Evolutionary conservation across 129 eudicot genomes (phyloP), one percentile per base, ranked within the genome.

Genomic region (Lactuca saligna): DNA sequence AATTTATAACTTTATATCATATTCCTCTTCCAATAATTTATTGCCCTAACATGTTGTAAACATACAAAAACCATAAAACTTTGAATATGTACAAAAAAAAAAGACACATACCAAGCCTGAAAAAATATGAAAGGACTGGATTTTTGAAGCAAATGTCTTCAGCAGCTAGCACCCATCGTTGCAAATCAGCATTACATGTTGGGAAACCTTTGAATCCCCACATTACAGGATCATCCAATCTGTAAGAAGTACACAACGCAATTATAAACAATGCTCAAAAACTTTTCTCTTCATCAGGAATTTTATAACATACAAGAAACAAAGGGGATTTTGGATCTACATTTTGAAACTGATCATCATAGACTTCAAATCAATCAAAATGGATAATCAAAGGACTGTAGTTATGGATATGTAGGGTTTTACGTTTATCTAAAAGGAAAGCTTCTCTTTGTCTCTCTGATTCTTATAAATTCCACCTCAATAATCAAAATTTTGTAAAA

Each of bases 161-260:
- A 57, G 99, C 97, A 69, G 99, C 82, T 15, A 93, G 85, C 53
- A 83, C 99, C 99, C 97, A 93, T 69, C 99, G 82, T 50, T 79
- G 92, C 68, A 93, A 70, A 3, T 74, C 80, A 14, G 92, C 86
- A 78, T 93, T 84, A 53, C 82, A 65, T 9, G 81, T 77, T 6
- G 99, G 99, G 42, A 93, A 93, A 39, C 95, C 99, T 82, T 83
- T 87, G 55, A 87, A 81, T 62, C 88, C 99, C 99, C 99, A 89
- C 97, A 93, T 86, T 35, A 83, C 85, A 8, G 99, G 99, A 64
- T 93, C 99, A 83, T 93, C 99, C 78, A 93, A 83, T 77, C 98
- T 93, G 87, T 49, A 76, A 25, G 49, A 53, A 25, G 29, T 25
- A 53, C 42, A 59, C 5, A 33, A 7, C 25, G 31, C 31, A 65